Evolutionary conservation across 2,329 filamentous ascomycete species (phyloP), one percentile per base, ranked within the genome.

Genomic region (Colletotrichum salicis): DNA sequence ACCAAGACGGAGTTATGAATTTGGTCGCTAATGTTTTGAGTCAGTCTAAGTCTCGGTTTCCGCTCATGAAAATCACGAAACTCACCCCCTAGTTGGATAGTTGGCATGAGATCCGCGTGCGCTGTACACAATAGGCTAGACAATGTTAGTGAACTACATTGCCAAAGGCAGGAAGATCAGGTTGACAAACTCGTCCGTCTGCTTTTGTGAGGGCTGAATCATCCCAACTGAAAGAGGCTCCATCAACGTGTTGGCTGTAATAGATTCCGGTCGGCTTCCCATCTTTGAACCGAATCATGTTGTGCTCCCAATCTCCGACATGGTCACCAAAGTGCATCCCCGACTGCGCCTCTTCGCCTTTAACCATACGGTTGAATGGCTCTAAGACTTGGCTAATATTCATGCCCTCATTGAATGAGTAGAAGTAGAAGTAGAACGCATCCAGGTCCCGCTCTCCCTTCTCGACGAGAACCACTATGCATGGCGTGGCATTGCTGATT

Each of bases 371-470:
- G 2, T 80, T 69, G 6, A 81, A 37, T 0, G 79, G 79, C 31
- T 78, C 76, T 31, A 80, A 15, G 0, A 81, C 79, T 45, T 80
- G 80, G 0, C 77, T 80, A 64, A 80, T 75, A 22, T 80, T 80
- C 0, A 78, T 74, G 0, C 79, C 79, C 33, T 78, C 76, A 1
- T 81, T 78, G 29, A 77, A 81, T 0, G 79, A 80, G 60, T 81
- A 81, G 19, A 81, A 81, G 29, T 81, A 81, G 51, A 81, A 81
- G 67, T 78, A 81, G 11, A 81, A 81, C 0, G 78, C 79, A 37
- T 80, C 80, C 1, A 80, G 8, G 6, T 80, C 77, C 1, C 73
- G 33, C 6, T 75, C 51, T 37, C 64, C 72, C 64, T 77, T 78
- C 15, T 79, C 76, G 0, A 81, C 78, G 10, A 81, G 45, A 24